Evolutionary conservation across 2,329 filamentous ascomycete species (phyloP).

Genomic region (Didymella exigua): DNA sequence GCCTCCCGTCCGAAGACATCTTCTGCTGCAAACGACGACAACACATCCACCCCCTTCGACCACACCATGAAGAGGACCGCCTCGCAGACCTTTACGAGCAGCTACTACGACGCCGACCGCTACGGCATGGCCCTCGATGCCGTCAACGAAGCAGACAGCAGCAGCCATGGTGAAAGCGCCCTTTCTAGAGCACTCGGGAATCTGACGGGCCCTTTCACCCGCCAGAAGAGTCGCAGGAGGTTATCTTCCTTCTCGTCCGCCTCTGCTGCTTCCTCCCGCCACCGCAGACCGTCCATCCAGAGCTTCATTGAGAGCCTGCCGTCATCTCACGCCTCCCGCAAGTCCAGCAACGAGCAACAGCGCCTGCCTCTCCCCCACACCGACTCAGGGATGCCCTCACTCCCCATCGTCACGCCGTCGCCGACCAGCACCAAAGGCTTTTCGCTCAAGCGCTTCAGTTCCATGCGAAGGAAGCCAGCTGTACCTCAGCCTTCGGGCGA

Average conservation of each 20-base stretch:
- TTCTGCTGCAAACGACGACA: constrained; percentile 52
- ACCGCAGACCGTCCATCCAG: constrained; percentile 39
- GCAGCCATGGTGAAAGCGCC: constrained; percentile 33
- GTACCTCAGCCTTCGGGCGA: constrained; percentile 37
- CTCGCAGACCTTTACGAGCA: constrained; percentile 45
- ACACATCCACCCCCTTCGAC: constrained; percentile 30
- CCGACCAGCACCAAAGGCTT: constrained; percentile 23
- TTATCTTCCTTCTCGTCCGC: constrained; percentile 41
- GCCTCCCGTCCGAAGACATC: constrained; percentile 48
- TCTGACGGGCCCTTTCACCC: constrained; percentile 37
- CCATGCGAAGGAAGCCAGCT: constrained; percentile 40
- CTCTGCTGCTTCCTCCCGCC: constrained; percentile 24
- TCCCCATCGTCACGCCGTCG: constrained; percentile 18
- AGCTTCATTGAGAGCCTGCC: constrained; percentile 33
- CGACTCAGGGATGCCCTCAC: constrained; percentile 40
- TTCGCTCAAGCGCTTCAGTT: constrained; percentile 38
- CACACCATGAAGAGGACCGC: constrained; percentile 46
- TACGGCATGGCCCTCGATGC: constrained; percentile 33
- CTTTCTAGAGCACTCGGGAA: constrained; percentile 40
- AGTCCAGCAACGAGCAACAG: constrained; percentile 29
- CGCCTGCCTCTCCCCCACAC: constrained; percentile 39
- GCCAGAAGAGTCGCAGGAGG: constrained; percentile 42
- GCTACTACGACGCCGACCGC: constrained; percentile 29
- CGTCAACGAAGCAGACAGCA: constrained; percentile 37
- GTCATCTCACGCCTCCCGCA: constrained; percentile 24